Evolutionary conservation across 257 asterid species (phyloP), one percentile per base, ranked within the genome.

Genomic region (Penstemon newberryi): DNA sequence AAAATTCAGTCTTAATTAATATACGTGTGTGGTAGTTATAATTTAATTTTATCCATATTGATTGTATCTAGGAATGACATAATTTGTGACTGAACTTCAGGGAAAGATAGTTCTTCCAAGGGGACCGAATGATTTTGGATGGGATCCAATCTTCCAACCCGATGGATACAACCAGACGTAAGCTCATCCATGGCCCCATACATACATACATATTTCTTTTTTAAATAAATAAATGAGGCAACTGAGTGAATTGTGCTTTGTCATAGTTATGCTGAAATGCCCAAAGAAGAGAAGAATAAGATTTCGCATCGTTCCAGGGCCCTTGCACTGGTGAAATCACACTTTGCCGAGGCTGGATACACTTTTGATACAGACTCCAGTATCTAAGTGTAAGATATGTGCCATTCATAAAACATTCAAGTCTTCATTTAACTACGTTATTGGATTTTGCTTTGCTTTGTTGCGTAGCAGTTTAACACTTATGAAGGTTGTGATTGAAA

Each of bases 101-200:
- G 99, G 99, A n/a, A 85, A 78, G 65, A 93, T 93, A 64, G 99
- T 90, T 56, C 89, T 87, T 76, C 75, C 97, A 0, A 84, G 95
- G 84, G 99, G 97, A 73, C 95, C 95, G 7, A 86, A 73, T 68
- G 93, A 91, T 77, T 93, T 93, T 64, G 99, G 99, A 77, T 93
- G 99, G 99, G 99, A 90, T 83, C 96, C 99, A 6, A 70, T 93
- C 73, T 90, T 93, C 74, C 88, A 84, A 81, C 97, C 97, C 66
- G 92, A 93, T 83, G 97, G 89, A 60, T 93, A 80, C 81, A 85
- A 83, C 70, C 87, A 77, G 58, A 90, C 96, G 98, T 93, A 81
- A 76, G 79, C 62, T 71, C 41, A 43, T 37, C 64, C 50, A 13
- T 39, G 5, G 11, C 54, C 15, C 18, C 18, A 3, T 49, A 12